Percentiles rank a stretch among this genome's conserved stretches.
Evolutionary conservation across 2,329 filamentous ascomycete genomes (phyloP).

Genomic region (Pestalotiopsis sp.): DNA sequence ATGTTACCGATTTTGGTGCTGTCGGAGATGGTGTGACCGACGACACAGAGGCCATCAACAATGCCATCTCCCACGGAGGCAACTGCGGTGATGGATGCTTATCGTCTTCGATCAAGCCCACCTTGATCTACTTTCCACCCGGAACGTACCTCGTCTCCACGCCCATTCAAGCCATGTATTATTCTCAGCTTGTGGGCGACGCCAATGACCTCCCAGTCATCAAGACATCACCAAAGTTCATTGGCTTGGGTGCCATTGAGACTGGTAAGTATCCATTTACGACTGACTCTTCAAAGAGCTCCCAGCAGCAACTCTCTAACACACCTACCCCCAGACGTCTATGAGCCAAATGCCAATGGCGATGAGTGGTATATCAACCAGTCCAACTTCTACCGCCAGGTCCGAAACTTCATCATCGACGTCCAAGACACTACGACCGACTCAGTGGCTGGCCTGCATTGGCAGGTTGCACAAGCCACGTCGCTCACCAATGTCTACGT

Average conservation of each 20-base stretch:
- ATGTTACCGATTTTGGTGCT: not conserved
- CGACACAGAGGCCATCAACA: slow-evolving; percentile 72
- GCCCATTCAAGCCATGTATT: not conserved
- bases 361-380: not conserved
- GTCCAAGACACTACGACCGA: not conserved
- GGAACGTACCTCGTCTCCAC: not conserved
- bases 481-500: not conserved
- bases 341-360: not conserved
- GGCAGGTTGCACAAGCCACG: not conserved
- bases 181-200: not conserved
- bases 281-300: not conserved
- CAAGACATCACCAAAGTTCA: not conserved
- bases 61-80: slow-evolving; percentile 36
- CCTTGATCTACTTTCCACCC: not conserved
- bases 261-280: not conserved
- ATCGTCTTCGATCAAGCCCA: not conserved
- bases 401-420: not conserved
- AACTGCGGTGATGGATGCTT: not conserved
- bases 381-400: not conserved
- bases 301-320: not conserved
- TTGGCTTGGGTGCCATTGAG: not conserved
- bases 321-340: not conserved
- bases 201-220: not conserved
- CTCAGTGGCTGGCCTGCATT: not conserved
- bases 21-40: slow-evolving; percentile 72